These are phyloP conservation scores for Hemerocallis citrina DNA, from an alignment of 106 monocot species.

Conservation along the genomic window DNA sequence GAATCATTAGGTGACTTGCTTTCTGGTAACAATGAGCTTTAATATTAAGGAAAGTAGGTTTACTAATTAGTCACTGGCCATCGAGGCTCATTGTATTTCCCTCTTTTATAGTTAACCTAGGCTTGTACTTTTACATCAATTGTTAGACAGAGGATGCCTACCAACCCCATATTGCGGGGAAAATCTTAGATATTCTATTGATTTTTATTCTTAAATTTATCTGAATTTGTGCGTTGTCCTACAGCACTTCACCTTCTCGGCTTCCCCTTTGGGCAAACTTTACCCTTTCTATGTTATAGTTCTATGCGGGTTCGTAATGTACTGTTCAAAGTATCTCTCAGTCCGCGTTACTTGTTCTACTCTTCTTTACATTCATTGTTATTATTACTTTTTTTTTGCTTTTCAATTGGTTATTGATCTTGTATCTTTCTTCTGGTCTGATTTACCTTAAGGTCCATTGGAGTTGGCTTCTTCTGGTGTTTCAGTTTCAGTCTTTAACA, in stretches of 20 bases:
- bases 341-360: neutral
- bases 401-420: neutral
- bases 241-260: too few relatives aligned
- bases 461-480: constrained; percentile 86
- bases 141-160: neutral
- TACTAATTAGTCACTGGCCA: neutral
- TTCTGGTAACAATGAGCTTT: neutral
- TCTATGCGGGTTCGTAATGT: too few relatives aligned
- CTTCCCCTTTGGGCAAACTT: neutral
- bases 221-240: too few relatives aligned
- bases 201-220: too few relatives aligned
- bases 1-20: neutral
- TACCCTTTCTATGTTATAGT: neutral
- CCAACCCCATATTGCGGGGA: too few relatives aligned
- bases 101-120: neutral
- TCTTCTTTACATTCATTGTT: neutral
- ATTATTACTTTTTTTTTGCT: too few relatives aligned
- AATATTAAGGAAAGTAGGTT: neutral
- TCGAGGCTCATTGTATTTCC: neutral
- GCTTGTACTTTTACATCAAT: neutral
- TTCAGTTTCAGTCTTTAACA: constrained; percentile 78
- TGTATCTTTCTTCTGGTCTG: neutral
- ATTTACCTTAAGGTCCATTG: constrained; percentile 44
- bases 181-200: neutral
- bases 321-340: neutral